Conservation (phyloP, 345 rosid genomes). For the Eucalyptus pauciflora region DNA sequence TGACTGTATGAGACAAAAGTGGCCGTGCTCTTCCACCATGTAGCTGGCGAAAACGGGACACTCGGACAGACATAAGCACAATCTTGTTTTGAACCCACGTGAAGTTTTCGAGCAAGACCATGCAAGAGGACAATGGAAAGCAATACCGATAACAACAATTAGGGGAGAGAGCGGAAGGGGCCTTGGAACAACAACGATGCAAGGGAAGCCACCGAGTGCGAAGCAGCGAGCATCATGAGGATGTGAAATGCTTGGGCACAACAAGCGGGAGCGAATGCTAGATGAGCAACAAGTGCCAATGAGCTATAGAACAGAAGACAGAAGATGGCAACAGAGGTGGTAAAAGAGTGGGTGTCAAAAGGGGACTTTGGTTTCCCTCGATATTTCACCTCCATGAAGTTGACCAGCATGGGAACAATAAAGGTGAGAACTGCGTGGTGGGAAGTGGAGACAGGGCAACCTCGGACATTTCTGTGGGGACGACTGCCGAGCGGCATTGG, state of each 20-base stretch:
- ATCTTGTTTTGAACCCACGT: not conserved
- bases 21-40: rapidly evolving
- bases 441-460: not conserved
- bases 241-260: too few species aligned
- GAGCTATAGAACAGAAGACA: too few species aligned
- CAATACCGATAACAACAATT: too few species aligned
- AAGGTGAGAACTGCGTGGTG: not conserved
- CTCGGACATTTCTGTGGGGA: not conserved
- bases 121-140: not conserved
- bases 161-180: not conserved
- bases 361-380: not conserved
- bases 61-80: not conserved
- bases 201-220: not conserved
- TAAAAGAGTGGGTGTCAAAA: not conserved
- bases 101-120: not conserved
- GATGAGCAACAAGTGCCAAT: too few species aligned
- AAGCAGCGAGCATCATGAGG: not conserved
- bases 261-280: too few species aligned
- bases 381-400: not conserved
- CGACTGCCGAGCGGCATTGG: rapidly evolving
- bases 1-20: not conserved
- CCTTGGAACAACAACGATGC: not conserved
- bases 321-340: too few species aligned
- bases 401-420: not conserved
- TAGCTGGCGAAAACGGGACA: not conserved